phyloP scores from a whole-genome alignment of 2,329 filamentous ascomycete genomes.

The Leptoxyphium fumago region DNA sequence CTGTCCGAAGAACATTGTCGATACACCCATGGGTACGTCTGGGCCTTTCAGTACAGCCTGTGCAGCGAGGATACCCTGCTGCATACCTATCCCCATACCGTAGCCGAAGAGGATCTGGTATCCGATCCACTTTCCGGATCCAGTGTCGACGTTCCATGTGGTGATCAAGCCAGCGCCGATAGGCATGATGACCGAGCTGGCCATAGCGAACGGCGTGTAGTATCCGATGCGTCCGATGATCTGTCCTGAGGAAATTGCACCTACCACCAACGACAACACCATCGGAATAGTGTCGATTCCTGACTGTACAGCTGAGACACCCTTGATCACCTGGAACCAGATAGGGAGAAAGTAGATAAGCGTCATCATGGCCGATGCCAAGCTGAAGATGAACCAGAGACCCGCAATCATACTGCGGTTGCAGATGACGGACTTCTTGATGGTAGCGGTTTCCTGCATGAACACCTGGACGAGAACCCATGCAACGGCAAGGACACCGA shows the following conservation, averaged over 20 bases:
- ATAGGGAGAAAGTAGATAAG: slow-evolving; percentile 30
- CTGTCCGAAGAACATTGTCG: slow-evolving; percentile 29
- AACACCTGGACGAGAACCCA: slow-evolving; percentile 29
- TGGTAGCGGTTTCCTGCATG: slow-evolving; percentile 27
- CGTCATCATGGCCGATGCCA: slow-evolving; percentile 30
- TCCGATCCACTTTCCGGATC: slow-evolving; percentile 30
- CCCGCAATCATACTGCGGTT: slow-evolving; percentile 28
- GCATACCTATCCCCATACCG: slow-evolving; percentile 28
- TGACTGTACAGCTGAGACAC: slow-evolving; percentile 28
- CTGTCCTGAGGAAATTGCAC: slow-evolving; percentile 24
- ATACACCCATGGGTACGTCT: slow-evolving; percentile 26
- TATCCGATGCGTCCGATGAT: slow-evolving; percentile 26
- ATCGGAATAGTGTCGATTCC: slow-evolving; percentile 34
- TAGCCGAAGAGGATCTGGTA: slow-evolving; percentile 33
- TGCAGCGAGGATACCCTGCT: slow-evolving; percentile 26
- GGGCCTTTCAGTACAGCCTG: slow-evolving; percentile 22
- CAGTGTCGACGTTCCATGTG: slow-evolving; percentile 24
- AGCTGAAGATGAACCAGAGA: slow-evolving; percentile 25
- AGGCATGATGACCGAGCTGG: slow-evolving; percentile 23
- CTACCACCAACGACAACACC: slow-evolving; percentile 30
- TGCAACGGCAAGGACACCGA: slow-evolving; percentile 21
- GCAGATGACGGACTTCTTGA: slow-evolving; percentile 28
- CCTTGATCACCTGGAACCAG: slow-evolving; percentile 37
- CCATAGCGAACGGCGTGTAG: slow-evolving; percentile 32
- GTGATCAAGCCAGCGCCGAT: slow-evolving; percentile 30